Evolutionary conservation across 2,329 filamentous ascomycete species (phyloP).

Genomic region (Fusarium abutilonis): DNA sequence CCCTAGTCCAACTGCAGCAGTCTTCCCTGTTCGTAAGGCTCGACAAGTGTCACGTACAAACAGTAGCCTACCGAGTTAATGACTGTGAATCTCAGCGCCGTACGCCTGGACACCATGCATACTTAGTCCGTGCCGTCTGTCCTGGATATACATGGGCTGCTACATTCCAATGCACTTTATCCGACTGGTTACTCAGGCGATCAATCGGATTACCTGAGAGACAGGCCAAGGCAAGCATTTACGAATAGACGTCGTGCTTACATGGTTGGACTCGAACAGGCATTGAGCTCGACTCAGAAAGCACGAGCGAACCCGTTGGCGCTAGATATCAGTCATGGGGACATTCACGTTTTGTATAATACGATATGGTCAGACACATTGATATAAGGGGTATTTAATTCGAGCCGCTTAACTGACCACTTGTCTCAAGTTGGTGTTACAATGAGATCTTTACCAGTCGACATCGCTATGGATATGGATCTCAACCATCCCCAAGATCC

Average conservation of each 20-base stretch:
- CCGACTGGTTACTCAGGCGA: conserved; percentile 11
- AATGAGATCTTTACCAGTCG: background rate
- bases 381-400: conserved; percentile 9
- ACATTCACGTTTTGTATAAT: background rate
- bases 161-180: conserved; percentile 14
- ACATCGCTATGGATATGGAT: background rate
- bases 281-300: background rate
- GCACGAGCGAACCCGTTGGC: no score
- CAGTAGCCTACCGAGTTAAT: background rate
- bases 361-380: background rate
- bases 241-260: background rate
- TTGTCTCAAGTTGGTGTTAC: background rate
- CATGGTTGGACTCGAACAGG: background rate
- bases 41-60: background rate
- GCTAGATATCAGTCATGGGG: no score
- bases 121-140: conserved; percentile 2
- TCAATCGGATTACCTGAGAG: conserved; percentile 5
- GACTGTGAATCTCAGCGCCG: background rate
- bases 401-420: background rate
- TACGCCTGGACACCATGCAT: background rate
- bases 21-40: background rate
- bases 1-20: conserved; percentile 3
- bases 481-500: conserved; percentile 2
- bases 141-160: conserved; percentile 1
- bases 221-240: conserved; percentile 1